Percentiles rank a stretch among this genome's conserved stretches.
Conservation (phyloP, 73 alveolate species). For the Strombidium stylifer region DNA sequence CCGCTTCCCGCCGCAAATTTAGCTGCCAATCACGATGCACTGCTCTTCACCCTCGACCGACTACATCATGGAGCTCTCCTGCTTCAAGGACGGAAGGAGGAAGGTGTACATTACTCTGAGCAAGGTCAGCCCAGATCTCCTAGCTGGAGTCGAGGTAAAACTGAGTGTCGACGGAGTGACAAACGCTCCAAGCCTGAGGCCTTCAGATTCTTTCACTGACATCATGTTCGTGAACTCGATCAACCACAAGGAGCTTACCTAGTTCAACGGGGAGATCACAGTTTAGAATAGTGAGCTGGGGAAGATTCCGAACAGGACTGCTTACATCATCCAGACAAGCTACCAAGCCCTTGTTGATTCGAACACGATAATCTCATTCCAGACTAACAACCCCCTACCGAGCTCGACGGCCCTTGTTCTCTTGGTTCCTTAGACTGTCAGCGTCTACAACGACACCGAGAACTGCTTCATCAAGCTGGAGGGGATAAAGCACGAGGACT, state of each 20-base stretch:
- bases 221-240: slow-evolving; percentile 2
- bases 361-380: slow-evolving; percentile 1
- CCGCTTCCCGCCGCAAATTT: slow-evolving; percentile 18
- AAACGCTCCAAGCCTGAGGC: slow-evolving; percentile 15
- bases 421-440: slow-evolving; percentile 1
- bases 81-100: neutral
- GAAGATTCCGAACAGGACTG: neutral
- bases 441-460: neutral
- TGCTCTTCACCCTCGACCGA: neutral
- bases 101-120: neutral
- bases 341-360: slow-evolving; percentile 9
- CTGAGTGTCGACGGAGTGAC: slow-evolving; percentile 1
- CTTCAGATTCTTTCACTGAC: slow-evolving; percentile 26
- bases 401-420: slow-evolving; percentile 9
- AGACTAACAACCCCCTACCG: slow-evolving; percentile 9
- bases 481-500: neutral
- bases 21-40: slow-evolving; percentile 9
- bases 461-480: slow-evolving; percentile 5
- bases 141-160: slow-evolving; percentile 1
- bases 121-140: neutral
- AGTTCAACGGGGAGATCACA: neutral
- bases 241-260: neutral
- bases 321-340: slow-evolving; percentile 13
- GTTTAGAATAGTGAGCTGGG: neutral
- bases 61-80: neutral